These are phyloP conservation scores for Sodiomyces alkalinus DNA, from an alignment of 2,329 filamentous ascomycete species.

Conservation along the genomic window DNA sequence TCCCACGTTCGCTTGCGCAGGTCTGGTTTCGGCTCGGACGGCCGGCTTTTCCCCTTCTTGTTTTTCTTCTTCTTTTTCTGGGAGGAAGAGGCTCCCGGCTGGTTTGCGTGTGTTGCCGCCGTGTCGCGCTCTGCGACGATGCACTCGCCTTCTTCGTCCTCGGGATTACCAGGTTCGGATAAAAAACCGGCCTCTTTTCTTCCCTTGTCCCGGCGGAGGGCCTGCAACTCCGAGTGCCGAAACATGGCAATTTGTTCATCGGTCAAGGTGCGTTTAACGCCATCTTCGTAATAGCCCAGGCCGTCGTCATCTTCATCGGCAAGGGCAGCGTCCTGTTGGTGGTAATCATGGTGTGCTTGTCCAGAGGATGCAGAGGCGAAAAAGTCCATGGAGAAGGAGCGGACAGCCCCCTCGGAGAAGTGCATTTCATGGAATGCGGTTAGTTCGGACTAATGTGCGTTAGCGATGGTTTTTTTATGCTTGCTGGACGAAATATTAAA, in stretches of 20 bases:
- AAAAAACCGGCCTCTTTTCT: no score
- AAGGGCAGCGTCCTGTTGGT: no score
- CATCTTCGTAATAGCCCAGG: slow-evolving; percentile 75
- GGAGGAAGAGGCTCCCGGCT: slow-evolving; percentile 1
- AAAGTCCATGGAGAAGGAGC: slow-evolving; percentile 31
- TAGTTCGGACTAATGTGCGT: slow-evolving; percentile 38
- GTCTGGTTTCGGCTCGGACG: slow-evolving; percentile 39
- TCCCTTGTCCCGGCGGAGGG: slow-evolving; percentile 50
- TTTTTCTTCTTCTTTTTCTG: slow-evolving; percentile 24
- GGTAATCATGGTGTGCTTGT: slow-evolving; percentile 13
- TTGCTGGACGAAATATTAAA: no score
- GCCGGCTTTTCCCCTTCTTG: slow-evolving; percentile 20
- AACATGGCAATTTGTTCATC: slow-evolving; percentile 87
- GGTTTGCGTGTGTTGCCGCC: background rate
- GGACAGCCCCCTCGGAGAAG: slow-evolving; percentile 33
- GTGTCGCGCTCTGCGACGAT: background rate
- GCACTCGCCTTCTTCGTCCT: slow-evolving; percentile 12
- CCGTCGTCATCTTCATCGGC: slow-evolving; percentile 44
- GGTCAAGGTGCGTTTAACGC: slow-evolving; percentile 75
- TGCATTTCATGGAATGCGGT: slow-evolving; percentile 42
- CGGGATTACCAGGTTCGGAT: slow-evolving; percentile 18
- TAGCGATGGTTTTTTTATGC: no score
- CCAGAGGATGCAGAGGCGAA: slow-evolving; percentile 16
- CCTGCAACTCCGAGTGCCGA: slow-evolving; percentile 71
- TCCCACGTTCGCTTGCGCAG: slow-evolving; percentile 54